Conservation (phyloP, 768 basidiomycete genomes). For the Hygrocybe punicea region DNA sequence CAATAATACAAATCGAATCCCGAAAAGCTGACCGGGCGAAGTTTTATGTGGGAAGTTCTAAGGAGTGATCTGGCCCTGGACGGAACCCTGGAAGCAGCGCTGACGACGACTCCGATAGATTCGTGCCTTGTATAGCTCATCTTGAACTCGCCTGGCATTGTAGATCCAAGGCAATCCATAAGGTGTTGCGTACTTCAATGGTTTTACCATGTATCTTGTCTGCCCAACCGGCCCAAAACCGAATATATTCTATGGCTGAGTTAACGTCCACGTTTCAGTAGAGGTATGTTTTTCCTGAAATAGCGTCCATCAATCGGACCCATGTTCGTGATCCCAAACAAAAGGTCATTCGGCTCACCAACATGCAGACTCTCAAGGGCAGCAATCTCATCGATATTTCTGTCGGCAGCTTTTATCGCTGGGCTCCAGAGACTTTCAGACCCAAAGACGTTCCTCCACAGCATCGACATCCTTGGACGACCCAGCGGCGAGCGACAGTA, state of each 20-base stretch:
- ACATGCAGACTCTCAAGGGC: slow-evolving; percentile 69
- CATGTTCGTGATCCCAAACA: neutral
- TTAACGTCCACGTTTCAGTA: slow-evolving; percentile 49
- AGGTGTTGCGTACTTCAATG: slow-evolving; percentile 36
- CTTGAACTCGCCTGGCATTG: slow-evolving; percentile 31
- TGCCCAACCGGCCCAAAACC: slow-evolving; percentile 58
- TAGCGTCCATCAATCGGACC: neutral
- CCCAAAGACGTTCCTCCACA: slow-evolving; percentile 67
- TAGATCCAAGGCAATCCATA: neutral
- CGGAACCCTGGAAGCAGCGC: neutral
- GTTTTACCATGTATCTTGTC: slow-evolving; percentile 41
- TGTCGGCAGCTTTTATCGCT: slow-evolving; percentile 53
- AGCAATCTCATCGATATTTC: slow-evolving; percentile 53
- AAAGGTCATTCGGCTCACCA: slow-evolving; percentile 31
- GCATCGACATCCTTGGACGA: slow-evolving; percentile 59
- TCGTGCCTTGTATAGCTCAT: slow-evolving; percentile 61
- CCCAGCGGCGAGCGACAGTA: slow-evolving; percentile 50
- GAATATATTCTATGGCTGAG: slow-evolving; percentile 35
- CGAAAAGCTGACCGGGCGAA: slow-evolving; percentile 13
- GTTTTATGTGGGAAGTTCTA: slow-evolving; percentile 62
- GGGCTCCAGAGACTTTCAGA: slow-evolving; percentile 43
- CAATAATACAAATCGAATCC: neutral
- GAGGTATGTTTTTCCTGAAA: slow-evolving; percentile 50
- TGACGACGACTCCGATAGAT: slow-evolving; percentile 49
- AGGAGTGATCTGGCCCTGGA: slow-evolving; percentile 39